These are phyloP conservation scores for Ascochyta koolunga DNA, from an alignment of 2,329 filamentous ascomycete species.

Conservation along the genomic window DNA sequence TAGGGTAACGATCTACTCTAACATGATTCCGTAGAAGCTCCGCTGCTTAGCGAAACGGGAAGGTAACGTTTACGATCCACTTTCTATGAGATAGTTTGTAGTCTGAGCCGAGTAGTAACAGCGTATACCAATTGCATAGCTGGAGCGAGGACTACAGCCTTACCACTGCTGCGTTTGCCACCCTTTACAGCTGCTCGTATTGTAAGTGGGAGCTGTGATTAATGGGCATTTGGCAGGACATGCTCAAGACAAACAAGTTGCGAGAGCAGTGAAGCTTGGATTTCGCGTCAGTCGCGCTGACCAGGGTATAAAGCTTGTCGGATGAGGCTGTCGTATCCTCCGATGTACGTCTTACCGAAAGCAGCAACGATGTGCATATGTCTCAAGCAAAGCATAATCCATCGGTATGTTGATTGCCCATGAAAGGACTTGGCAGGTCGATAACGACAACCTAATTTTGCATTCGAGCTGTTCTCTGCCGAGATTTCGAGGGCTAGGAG, in stretches of 20 bases:
- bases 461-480: not conserved
- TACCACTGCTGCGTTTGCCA: no score
- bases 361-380: not conserved
- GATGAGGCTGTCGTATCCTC: constrained; percentile 5
- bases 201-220: no score
- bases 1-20: not conserved
- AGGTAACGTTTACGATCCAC: not conserved
- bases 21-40: not conserved
- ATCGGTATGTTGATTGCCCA: not conserved
- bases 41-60: constrained; percentile 4
- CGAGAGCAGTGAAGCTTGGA: no score
- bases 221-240: no score
- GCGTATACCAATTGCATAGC: no score
- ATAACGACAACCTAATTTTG: not conserved
- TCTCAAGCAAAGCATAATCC: not conserved
- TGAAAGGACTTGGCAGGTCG: not conserved
- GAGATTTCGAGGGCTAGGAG: not conserved
- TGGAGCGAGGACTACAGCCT: no score
- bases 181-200: no score
- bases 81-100: not conserved
- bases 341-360: not conserved
- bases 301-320: not conserved
- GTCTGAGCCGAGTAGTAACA: not conserved
- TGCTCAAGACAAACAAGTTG: no score
- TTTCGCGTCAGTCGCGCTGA: no score